Conservation (phyloP, 768 basidiomycete species). For the Lactarius vividus region DNA sequence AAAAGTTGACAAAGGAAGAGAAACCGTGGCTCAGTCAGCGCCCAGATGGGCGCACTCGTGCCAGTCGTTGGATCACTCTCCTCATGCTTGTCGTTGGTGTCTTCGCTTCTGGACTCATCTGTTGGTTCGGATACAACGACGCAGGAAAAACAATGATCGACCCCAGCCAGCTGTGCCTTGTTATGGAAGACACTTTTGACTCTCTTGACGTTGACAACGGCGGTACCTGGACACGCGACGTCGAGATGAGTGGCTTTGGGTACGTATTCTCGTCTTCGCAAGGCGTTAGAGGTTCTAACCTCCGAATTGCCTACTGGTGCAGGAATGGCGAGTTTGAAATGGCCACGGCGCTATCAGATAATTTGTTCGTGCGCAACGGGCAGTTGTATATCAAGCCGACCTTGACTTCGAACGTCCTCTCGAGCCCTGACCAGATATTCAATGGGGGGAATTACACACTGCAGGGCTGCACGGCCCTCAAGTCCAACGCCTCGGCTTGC, state of each 20-base stretch:
- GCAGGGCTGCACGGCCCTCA: constrained; percentile 37
- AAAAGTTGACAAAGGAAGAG: constrained; percentile 47
- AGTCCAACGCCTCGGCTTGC: constrained; percentile 43
- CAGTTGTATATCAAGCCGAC: constrained; percentile 59
- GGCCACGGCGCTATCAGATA: constrained; percentile 42
- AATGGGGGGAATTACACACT: constrained; percentile 41
- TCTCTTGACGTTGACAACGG: constrained; percentile 40
- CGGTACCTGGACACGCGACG: constrained; percentile 45
- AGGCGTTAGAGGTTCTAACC: neutral
- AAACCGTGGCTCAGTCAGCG: constrained; percentile 47
- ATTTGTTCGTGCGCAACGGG: constrained; percentile 47
- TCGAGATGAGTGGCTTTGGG: constrained; percentile 56
- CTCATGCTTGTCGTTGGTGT: constrained; percentile 43
- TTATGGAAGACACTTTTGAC: constrained; percentile 51
- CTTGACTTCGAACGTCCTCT: constrained; percentile 51
- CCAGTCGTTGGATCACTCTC: constrained; percentile 52
- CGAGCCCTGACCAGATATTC: constrained; percentile 37
- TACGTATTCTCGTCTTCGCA: constrained; percentile 25
- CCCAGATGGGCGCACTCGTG: constrained; percentile 43
- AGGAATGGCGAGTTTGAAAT: constrained; percentile 55
- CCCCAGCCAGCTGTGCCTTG: constrained; percentile 40
- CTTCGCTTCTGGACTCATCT: constrained; percentile 41
- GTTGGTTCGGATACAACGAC: constrained; percentile 42
- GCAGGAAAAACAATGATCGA: constrained; percentile 39
- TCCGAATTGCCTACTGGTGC: neutral